Evolutionary conservation across 2,329 filamentous ascomycete species (phyloP), one percentile per base, ranked within the genome.

Genomic region (Alternaria novae-zelandiae): DNA sequence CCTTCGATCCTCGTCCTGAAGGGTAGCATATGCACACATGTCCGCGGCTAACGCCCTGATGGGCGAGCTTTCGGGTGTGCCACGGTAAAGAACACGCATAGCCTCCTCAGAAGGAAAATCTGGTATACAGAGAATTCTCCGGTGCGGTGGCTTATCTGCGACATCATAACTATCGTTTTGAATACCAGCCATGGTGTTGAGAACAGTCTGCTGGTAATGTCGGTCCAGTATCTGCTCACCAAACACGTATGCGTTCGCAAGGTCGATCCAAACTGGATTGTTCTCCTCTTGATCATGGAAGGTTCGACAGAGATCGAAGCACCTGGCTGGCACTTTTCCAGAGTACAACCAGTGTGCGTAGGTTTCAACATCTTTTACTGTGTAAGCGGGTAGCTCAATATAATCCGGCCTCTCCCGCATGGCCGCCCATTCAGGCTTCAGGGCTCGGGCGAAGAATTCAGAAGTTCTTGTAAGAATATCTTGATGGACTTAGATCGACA

Each of bases 301-400:
- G 36, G 36, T 17, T 41, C 36, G 36, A 13, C 23, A 12, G 23
- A n/a, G 8, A 21, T 61, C 51, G 23, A 61, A 56, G 59, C 56
- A 30, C 21, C 53, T 43, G 9, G 57, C 54, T 17, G 57, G 43
- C 5, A 60, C 54, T 15, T n/a, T 60, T 9, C 57, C 57, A 17
- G 57, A 55, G 43, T 60, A 60, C 7, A 60, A 51, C 57, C 57
- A 60, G 15, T 60, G 50, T 4, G 41, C 21, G 21, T 30, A 55
- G 13, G 26, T 17, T 21, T 49, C 54, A 20, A 60, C 49, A 25
- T 60, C 57, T 25, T 25, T 43, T 13, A 44, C 41, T 11, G 41
- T 44, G 25, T 60, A 50, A 15, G 41, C 45, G 7, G 57, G 50
- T 43, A 60, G 54, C n/a, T 60, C 57, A 23, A 60, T 54, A 5